Conservation (phyloP, 176 grass and related monocot genomes). For the Ampelocalamus luodianensis region DNA sequence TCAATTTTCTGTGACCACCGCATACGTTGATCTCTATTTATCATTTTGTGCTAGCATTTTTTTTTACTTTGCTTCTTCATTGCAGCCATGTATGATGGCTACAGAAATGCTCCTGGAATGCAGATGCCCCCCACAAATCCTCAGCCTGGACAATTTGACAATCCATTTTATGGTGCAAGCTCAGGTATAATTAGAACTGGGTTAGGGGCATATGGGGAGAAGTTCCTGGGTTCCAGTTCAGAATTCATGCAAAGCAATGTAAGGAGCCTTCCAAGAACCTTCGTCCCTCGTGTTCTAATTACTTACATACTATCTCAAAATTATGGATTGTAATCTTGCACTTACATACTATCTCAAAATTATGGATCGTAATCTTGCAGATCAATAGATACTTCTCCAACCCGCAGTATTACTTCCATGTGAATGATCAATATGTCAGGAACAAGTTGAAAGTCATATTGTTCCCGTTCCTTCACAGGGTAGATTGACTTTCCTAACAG, state of each 20-base stretch:
- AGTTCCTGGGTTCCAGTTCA: constrained; percentile 77
- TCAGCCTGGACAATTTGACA: constrained; percentile 72
- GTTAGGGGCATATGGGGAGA: constrained; percentile 74
- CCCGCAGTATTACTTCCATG: constrained; percentile 96
- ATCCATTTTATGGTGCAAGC: constrained; percentile 71
- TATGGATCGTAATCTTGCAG: constrained; percentile 47
- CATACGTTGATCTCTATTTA: not conserved
- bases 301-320: not conserved
- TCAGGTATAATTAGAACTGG: constrained; percentile 71
- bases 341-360: not conserved
- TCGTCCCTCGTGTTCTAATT: not conserved
- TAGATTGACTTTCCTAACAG: constrained; percentile 34
- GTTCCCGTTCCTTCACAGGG: constrained; percentile 89
- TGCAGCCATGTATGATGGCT: constrained; percentile 80
- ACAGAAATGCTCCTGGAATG: constrained; percentile 55
- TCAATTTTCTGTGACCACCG: not conserved
- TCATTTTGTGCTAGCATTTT: not conserved
- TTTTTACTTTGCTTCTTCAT: constrained; percentile 12
- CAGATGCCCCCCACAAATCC: constrained; percentile 49
- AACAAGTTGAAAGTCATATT: constrained; percentile 94
- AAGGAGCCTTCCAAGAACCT: constrained; percentile 11
- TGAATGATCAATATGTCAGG: constrained; percentile 89
- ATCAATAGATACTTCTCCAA: constrained; percentile 82
- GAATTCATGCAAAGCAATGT: constrained; percentile 99
- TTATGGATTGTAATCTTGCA: constrained; percentile 40